Base-by-base conservation (phyloP, 1,284 basidiomycete species). In the Ganoderma leucocontextum region DNA sequence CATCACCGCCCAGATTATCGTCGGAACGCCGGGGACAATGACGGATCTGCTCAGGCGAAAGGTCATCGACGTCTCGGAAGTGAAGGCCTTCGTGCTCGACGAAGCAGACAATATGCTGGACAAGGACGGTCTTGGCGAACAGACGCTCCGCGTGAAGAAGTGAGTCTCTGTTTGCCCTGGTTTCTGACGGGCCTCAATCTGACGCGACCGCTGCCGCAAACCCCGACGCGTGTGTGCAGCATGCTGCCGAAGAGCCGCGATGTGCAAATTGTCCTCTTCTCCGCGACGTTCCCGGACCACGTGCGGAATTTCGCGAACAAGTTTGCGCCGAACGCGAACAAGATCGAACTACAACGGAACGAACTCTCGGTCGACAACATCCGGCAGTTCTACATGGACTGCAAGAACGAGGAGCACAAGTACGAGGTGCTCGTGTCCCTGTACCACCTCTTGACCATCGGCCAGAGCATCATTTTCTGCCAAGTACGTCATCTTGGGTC, bases 51-150 rank as follows among this genome's bases (percentile, higher is more conserved):
- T 94, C 72, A 83, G 88, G 74, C 85, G 88, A 72, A 89, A 84
- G 79, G 87, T 92, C 60, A 87, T 97, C 71, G 95, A 99, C 77
- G 84, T 92, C 8, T 88, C 86, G 63, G 85, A 91, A 47, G 89
- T 99, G 78, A 95, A 95, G 78, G 95, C 98, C 12, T 96, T 99
- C 71, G 97, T 99, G 12, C 86, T 99, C 25, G 98, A 99, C 78
- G 98, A 99, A 82, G 98, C 98, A 39, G 98, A 99, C 82, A 98
- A 98, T 81, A 98, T 99, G 96, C 86, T 99, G 73, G 96, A 97
- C 78, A 91, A 96, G 78, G 95, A 97, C 79, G 96, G 97, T 29
- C 82, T 99, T 63, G 96, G 96, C n/a, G 98, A 99, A 75, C 97
- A 99, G 82, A 97, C 95, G 1, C 83, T 97, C 69, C 89, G 93